phyloP scores from a whole-genome alignment of 306 rosid genomes.

The Dalbergia cultrata region DNA sequence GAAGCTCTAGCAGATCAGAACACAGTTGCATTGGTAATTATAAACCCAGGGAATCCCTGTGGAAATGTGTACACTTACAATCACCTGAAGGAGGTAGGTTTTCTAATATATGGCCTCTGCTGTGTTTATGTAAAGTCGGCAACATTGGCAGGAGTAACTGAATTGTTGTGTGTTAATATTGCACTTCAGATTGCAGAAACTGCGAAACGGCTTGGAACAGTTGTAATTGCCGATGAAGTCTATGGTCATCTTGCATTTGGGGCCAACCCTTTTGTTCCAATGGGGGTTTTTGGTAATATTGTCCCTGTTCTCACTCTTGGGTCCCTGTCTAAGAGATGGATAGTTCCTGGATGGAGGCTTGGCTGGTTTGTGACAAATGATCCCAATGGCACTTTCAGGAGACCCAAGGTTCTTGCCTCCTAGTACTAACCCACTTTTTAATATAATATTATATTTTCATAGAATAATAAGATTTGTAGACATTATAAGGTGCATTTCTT shows the following conservation, averaged over 20 bases:
- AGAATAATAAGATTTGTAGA: no score
- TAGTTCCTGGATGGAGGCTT: conserved; percentile 96
- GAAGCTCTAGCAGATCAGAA: conserved; percentile 84
- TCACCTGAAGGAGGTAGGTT: conserved; percentile 83
- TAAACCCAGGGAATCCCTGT: conserved; percentile 97
- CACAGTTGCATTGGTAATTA: conserved; percentile 83
- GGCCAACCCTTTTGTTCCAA: conserved; percentile 82
- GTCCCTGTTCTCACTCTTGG: conserved; percentile 95
- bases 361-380: conserved; percentile 96
- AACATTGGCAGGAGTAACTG: conserved; percentile 13
- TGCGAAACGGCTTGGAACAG: conserved; percentile 63
- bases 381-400: conserved; percentile 72
- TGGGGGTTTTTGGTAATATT: conserved; percentile 89
- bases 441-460: no score
- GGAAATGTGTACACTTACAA: conserved; percentile 88
- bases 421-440: no score
- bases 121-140: background rate
- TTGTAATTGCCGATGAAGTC: conserved; percentile 95
- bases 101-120: background rate
- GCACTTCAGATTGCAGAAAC: conserved; percentile 77
- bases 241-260: conserved; percentile 97
- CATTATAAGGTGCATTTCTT: no score
- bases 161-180: conserved; percentile 23
- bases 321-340: conserved; percentile 96
- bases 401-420: conserved; percentile 71